Base-by-base conservation (phyloP, 2,329 filamentous ascomycete species). In the Cladophialophora psammophila region DNA sequence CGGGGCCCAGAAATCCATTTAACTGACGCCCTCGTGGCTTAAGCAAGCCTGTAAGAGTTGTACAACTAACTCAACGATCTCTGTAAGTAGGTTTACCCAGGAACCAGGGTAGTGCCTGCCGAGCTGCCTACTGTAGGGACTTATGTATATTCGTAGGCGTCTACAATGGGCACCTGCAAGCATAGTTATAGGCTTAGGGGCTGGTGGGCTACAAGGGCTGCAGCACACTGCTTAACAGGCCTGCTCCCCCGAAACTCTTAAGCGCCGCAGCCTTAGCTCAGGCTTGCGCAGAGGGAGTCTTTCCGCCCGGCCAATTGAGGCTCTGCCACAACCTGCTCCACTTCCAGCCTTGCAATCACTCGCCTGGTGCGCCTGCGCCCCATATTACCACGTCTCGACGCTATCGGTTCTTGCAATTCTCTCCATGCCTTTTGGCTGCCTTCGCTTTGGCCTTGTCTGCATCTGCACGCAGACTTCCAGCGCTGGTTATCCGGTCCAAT, bases 281-380 rank as follows among this genome's bases (percentile, higher is more conserved):
- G 26, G 50, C 34, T 36, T 36, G 34, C 18, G 55, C n/a, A 58
- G 8, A 58, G 55, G 15, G 45, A 55, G 52, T n/a, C 10, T 55
- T 20, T 20, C 31, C 55, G 55, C 34, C 12, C 34, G 31, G 55
- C 36, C 55, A 38, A 58, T 38, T 55, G 31, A 55, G 34, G 34
- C 10, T 56, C n/a, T 20, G 60, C 35, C n/a, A 34, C 18, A 38
- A 7, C 26, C 12, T 4, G 13, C 52, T 31, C 48, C 48, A 40
- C 63, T 10, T 35, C 48, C 64, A 66, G 64, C 64, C 64, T 63
- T 66, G 53, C 54, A 66, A 53, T 53, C 64, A 62, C 38, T 66
- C 59, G 35, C 52, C 26, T 26, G 26, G 26, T 26, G 26, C 26
- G 15, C 52, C 32, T 26, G 52, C 18, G 13, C 45, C 20, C 38